Evolutionary conservation across 2,329 filamentous ascomycete genomes (phyloP), one percentile per base, ranked within the genome.

Genomic region (Blastomyces percursus): DNA sequence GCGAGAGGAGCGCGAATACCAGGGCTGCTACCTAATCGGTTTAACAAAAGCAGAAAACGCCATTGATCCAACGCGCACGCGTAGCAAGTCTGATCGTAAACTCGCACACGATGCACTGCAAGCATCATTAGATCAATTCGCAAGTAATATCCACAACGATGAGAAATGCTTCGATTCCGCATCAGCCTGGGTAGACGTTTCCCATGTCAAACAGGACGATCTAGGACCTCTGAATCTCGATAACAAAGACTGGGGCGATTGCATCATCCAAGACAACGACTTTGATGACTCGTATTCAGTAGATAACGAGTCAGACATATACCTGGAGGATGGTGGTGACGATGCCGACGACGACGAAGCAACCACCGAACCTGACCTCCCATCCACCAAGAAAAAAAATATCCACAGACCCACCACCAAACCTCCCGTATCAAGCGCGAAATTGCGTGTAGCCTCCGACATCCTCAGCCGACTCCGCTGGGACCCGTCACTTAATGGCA

Each of bases 21-120:
- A 84, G 46, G 83, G 83, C 2, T 84, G 78, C 65, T 88, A 87
- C 69, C 77, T 88, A 2, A 77, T 88, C 24, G 86, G 86, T 0
- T 74, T 88, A 14, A 69, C 72, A 3, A 71, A 67, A 54, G 61
- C 55, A 11, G 40, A 64, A 1, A 24, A 64, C 1, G 64, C 55
- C 5, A 30, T 35, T 9, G 27, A 32, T 16, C n/a, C 63, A 35
- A 19, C 52, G n/a, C 42, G 42, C 4, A 64, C 42, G 16, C 63
- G 51, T 16, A 63, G 59, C 14, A 66, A 67, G 21, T 69, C 81
- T 4, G 78, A 81, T 21, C 71, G 77, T 12, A 76, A 76, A 59
- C 64, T 73, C 3, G 74, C 78, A 1, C 73, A 80, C 2, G 76
- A 74, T 32, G 73, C 75, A 1, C 72, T 88, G 8, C 65, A 73